Base-by-base conservation (phyloP, 768 basidiomycete species). In the Fistulinella prunicolor region DNA sequence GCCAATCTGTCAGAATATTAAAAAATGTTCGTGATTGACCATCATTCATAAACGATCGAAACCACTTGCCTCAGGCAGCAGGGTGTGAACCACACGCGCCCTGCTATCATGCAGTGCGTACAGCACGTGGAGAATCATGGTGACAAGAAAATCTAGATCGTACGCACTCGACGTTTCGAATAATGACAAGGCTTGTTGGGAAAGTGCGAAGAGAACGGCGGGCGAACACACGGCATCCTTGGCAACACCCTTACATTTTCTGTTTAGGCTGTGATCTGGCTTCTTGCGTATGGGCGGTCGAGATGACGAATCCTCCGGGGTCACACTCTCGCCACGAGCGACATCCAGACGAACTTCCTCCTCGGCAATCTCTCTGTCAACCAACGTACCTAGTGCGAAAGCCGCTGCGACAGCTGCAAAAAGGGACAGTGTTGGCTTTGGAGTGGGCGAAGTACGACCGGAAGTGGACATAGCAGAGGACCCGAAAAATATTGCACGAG, bases 371-470 rank as follows among this genome's bases (percentile, higher is more conserved):
- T 64, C 63, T 53, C 59, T 59, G 4, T 70, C 66, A 9, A 70
- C 61, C 38, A 75, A 61, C 38, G 77, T 76, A 23, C 83, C 86
- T 44, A 86, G 60, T 1, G 85, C 84, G 32, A 86, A 74, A 2
- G 77, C 72, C 1, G 79, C 80, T 41, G 78, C 77, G 37, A 79
- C 73, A 2, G 77, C 71, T 0, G 82, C 79, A 51, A 86, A 87
- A 58, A 86, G 78, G 28, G 68, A 70, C 8, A 68, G 50, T 0
- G 66, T 55, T 4, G 58, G 61, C 42, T 51, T 57, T 32, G 59
- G 48, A 16, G 49, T 35, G 32, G 51, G 3, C 42, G 45, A 5
- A 44, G 42, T 24, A 9, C 56, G 59, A 39, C 39, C 30, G 3
- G 59, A 49, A 16, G 51, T 13, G 7, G 58, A 26, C 4, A 55